A percentile compares a stretch with the other conserved stretches of the same genome.
Evolutionary conservation across 176 grass and related monocot genomes (phyloP).

Genomic region (Triticum monococcum): DNA sequence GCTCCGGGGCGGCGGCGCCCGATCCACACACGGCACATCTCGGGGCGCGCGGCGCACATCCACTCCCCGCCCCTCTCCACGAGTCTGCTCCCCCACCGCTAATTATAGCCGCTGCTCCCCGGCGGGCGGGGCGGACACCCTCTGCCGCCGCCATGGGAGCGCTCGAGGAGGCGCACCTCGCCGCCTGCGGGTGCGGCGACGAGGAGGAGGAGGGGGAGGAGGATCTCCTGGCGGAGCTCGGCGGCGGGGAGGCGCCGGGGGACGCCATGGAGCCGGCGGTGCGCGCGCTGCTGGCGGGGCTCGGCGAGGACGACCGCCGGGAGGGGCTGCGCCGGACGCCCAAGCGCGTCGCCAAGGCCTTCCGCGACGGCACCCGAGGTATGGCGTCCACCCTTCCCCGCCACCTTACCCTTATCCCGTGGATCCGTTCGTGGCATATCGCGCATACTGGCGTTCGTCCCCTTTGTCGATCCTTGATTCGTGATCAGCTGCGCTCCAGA

Average conservation of each 20-base stretch:
- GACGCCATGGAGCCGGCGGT: conserved; percentile 63
- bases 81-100: not conserved
- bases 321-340: conserved; percentile 78
- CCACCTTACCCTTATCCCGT: rapidly evolving
- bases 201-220: conserved; percentile 22
- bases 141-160: conserved; percentile 57
- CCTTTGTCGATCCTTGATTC: not conserved
- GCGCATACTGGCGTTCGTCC: not conserved
- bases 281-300: conserved; percentile 59
- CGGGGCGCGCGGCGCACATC: conserved; percentile 29
- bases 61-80: conserved; percentile 9
- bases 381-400: not conserved
- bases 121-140: not conserved
- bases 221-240: not conserved
- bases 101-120: not conserved
- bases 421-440: conserved; percentile 21
- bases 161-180: conserved; percentile 66
- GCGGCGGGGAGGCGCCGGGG: not conserved
- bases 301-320: conserved; percentile 80
- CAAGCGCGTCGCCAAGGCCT: conserved; percentile 94
- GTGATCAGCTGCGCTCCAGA: not conserved
- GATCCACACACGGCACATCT: conserved; percentile 52
- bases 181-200: conserved; percentile 33
- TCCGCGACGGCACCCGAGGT: conserved; percentile 91
- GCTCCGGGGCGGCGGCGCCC: conserved; percentile 23